A percentile compares a stretch with the other conserved stretches of the same genome.
phyloP scores from a whole-genome alignment of 2,329 filamentous ascomycete genomes.

The Alternaria ventricosa region DNA sequence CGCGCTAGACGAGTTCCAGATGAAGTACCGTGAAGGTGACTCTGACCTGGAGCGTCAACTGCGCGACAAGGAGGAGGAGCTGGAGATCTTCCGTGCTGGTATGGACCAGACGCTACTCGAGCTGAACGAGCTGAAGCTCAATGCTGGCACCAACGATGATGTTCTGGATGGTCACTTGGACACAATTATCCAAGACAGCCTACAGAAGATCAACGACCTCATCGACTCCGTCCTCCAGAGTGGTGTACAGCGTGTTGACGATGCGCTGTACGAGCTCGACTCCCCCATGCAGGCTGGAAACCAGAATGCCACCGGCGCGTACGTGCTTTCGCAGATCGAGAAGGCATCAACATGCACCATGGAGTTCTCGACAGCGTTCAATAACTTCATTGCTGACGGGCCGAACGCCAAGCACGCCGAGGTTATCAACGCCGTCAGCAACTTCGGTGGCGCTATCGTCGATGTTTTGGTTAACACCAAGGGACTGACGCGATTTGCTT shows the following conservation, averaged over 20 bases:
- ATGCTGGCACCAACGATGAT: slow-evolving; percentile 70
- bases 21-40: slow-evolving; percentile 78
- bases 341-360: slow-evolving; percentile 94
- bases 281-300: slow-evolving; percentile 98
- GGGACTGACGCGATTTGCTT: slow-evolving; percentile 88
- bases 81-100: slow-evolving; percentile 96
- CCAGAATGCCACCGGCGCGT: slow-evolving; percentile 93
- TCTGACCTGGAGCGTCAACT: slow-evolving; percentile 85
- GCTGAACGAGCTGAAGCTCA: slow-evolving; percentile 80
- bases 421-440: slow-evolving; percentile 89
- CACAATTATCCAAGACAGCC: slow-evolving; percentile 81
- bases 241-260: slow-evolving; percentile 91
- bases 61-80: slow-evolving; percentile 94
- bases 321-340: slow-evolving; percentile 95
- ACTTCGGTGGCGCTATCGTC: slow-evolving; percentile 87
- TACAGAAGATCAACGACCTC: slow-evolving; percentile 94
- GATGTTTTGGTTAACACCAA: slow-evolving; percentile 97
- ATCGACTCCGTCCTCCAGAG: slow-evolving; percentile 96
- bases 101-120: slow-evolving; percentile 97
- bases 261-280: slow-evolving; percentile 95
- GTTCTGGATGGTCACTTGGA: slow-evolving; percentile 91
- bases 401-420: slow-evolving; percentile 88
- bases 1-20: slow-evolving; percentile 81
- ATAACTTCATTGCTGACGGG: slow-evolving; percentile 97
- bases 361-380: slow-evolving; percentile 97